Conservation (phyloP, 108 stramenopile genomes). For the Nitzschia inconspicua region DNA sequence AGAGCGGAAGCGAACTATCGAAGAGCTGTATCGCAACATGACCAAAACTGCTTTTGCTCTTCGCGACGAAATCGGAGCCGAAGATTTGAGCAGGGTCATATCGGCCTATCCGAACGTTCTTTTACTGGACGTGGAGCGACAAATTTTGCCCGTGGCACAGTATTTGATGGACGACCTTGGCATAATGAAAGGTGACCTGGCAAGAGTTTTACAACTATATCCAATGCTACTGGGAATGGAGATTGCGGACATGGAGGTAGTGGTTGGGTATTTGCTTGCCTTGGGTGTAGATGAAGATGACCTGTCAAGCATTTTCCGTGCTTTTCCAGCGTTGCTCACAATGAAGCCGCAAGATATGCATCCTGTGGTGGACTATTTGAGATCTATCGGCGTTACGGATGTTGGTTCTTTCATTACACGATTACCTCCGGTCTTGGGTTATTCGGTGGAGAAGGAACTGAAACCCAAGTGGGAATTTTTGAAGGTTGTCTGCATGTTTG, state of each 20-base stretch:
- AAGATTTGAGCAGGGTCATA: constrained; percentile 61
- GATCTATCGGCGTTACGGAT: constrained; percentile 54
- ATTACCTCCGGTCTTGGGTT: constrained; percentile 71
- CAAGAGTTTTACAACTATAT: constrained; percentile 54
- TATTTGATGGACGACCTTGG: constrained; percentile 63
- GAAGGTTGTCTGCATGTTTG: constrained; percentile 44
- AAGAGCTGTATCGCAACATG: constrained; percentile 58
- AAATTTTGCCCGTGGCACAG: constrained; percentile 36
- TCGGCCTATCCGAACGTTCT: constrained; percentile 63
- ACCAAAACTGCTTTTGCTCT: constrained; percentile 44
- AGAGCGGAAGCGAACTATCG: constrained; percentile 21
- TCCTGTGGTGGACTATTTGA: constrained; percentile 62
- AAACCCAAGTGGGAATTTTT: constrained; percentile 79
- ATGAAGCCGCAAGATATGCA: constrained; percentile 57
- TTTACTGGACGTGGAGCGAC: constrained; percentile 50
- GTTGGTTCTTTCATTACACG: constrained; percentile 70
- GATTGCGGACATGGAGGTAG: constrained; percentile 40
- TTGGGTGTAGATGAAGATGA: constrained; percentile 54
- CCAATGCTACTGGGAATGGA: constrained; percentile 55
- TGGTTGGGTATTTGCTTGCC: constrained; percentile 36
- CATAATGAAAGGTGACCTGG: constrained; percentile 59
- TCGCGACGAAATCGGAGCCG: constrained; percentile 52
- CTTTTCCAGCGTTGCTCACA: constrained; percentile 64
- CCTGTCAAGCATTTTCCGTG: constrained; percentile 54
- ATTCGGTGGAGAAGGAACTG: constrained; percentile 69